Evolutionary conservation across 352 stramenopile species (phyloP).

Genomic region (Phytophthora kernoviae): DNA sequence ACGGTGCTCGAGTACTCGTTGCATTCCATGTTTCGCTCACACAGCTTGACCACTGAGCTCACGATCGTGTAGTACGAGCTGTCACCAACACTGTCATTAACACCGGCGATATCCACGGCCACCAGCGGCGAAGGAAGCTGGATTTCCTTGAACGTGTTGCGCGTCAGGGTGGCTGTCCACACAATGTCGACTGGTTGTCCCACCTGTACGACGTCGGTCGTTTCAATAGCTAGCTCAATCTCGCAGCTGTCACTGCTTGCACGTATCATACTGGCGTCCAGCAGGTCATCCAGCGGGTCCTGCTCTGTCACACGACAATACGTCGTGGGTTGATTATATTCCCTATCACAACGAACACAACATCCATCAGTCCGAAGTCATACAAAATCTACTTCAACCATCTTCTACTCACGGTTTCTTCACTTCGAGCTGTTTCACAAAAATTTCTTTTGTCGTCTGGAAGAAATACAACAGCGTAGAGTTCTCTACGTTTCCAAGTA

Average conservation of each 20-base stretch:
- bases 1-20: constrained; percentile 48
- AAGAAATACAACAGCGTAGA: constrained; percentile 53
- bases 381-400: background rate
- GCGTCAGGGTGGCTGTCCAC: constrained; percentile 46
- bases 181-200: constrained; percentile 22
- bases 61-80: constrained; percentile 55
- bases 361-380: constrained; percentile 6
- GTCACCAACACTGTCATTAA: constrained; percentile 9
- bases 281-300: constrained; percentile 31
- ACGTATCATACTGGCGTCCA: constrained; percentile 32
- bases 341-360: constrained; percentile 15
- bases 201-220: constrained; percentile 34
- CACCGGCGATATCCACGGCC: constrained; percentile 21
- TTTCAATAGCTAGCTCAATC: constrained; percentile 38
- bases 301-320: constrained; percentile 55
- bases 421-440: constrained; percentile 29
- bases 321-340: constrained; percentile 42
- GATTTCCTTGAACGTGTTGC: constrained; percentile 41
- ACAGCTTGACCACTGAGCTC: constrained; percentile 51
- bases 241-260: constrained; percentile 50
- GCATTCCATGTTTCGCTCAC: constrained; percentile 35
- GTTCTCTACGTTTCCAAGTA: constrained; percentile 44
- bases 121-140: constrained; percentile 50
- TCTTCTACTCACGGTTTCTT: constrained; percentile 20
- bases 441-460: constrained; percentile 48